Evolutionary conservation across 352 stramenopile genomes (phyloP).

Genomic region (Pythium apleroticum): DNA sequence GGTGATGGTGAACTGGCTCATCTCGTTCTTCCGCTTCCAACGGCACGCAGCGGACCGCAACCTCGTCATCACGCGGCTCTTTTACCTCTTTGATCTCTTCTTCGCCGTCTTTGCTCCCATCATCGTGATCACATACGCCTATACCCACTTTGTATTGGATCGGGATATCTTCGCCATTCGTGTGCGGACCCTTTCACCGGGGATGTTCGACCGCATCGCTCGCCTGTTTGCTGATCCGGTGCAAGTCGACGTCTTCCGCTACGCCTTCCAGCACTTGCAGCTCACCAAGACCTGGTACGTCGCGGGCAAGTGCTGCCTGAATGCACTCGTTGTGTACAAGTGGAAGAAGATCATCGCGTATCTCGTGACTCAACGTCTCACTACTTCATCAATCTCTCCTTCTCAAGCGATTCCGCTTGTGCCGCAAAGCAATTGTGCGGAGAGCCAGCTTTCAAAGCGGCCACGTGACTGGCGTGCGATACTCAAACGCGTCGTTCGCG

Average conservation of each 20-base stretch:
- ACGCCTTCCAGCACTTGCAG: conserved; percentile 23
- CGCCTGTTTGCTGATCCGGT: conserved; percentile 31
- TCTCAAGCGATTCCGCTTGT: conserved; percentile 23
- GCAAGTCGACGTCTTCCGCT: conserved; percentile 24
- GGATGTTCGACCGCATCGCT: conserved; percentile 22
- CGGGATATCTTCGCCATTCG: conserved; percentile 20
- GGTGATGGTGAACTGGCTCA: conserved; percentile 26
- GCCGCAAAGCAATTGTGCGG: conserved; percentile 11
- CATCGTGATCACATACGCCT: conserved; percentile 26
- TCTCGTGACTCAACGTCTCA: conserved; percentile 14
- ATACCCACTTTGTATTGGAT: conserved; percentile 29
- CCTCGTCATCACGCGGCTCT: conserved; percentile 22
- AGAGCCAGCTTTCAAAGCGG: no score
- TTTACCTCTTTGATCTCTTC: conserved; percentile 35
- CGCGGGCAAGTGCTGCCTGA: conserved; percentile 23
- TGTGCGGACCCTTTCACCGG: conserved; percentile 13
- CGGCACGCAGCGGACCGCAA: conserved; percentile 11
- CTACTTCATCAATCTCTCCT: neutral
- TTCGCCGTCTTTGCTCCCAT: conserved; percentile 35
- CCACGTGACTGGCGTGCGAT: neutral
- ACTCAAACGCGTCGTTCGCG: neutral
- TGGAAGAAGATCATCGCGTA: conserved; percentile 29
- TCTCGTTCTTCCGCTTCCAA: conserved; percentile 36
- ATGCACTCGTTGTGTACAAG: conserved; percentile 25
- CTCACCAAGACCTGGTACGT: conserved; percentile 19